Evolutionary conservation across 257 asterid genomes (phyloP).

Genomic region (Solanum tarapatanum): DNA sequence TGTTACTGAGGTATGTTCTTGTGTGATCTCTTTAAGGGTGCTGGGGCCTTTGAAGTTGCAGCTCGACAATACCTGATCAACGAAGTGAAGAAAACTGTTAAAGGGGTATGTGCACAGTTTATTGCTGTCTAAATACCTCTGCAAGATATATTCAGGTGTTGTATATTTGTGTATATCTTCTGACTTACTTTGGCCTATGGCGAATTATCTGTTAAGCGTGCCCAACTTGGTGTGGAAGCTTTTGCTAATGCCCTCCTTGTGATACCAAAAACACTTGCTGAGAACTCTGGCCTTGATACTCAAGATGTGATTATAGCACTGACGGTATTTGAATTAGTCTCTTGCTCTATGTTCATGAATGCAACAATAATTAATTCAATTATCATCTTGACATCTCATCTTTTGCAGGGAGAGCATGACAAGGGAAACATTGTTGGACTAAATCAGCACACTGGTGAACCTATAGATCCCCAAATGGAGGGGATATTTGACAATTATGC

Average conservation of each 20-base stretch:
- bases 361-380: neutral
- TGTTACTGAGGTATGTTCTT: neutral
- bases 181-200: neutral
- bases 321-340: constrained; percentile 31
- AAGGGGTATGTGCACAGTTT: constrained; percentile 56
- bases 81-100: constrained; percentile 90
- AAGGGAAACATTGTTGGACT: constrained; percentile 89
- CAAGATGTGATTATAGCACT: constrained; percentile 92
- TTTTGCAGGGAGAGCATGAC: constrained; percentile 86
- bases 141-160: neutral
- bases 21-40: constrained; percentile 56
- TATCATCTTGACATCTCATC: neutral
- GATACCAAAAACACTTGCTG: constrained; percentile 91
- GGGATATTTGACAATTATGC: constrained; percentile 94
- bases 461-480: constrained; percentile 97
- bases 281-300: constrained; percentile 96
- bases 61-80: constrained; percentile 85
- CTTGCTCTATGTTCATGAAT: neutral
- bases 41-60: constrained; percentile 98
- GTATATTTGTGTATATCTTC: neutral
- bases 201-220: constrained; percentile 42
- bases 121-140: neutral
- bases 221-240: constrained; percentile 97
- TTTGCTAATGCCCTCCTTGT: constrained; percentile 97
- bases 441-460: constrained; percentile 87